Evolutionary conservation across 2,329 filamentous ascomycete genomes (phyloP), one percentile per base, ranked within the genome.

Genomic region (Phialemonium atrogriseum): DNA sequence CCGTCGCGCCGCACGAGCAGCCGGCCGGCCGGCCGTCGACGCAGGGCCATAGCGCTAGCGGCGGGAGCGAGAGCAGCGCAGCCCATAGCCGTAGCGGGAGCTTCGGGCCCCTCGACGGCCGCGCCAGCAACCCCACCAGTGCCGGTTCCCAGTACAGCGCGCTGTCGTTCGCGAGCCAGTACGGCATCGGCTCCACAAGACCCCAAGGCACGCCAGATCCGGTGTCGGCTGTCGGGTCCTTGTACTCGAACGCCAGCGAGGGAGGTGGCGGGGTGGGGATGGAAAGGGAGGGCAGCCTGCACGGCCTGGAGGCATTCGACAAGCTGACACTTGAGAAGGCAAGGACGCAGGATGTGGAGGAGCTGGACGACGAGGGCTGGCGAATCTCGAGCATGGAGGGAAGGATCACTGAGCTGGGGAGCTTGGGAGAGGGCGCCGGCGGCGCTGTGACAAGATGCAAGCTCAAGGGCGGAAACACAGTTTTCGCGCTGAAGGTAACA

Each of bases 291-390:
- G 76, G 76, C 44, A 93, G 85, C 50, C 70, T 84, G 56, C 83
- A 85, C 47, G 80, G 80, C 4, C 64, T 91, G 3, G 70, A 88
- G 38, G 78, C 76, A 3, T 77, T 95, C 36, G 86, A 93, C 43
- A 80, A 88, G 55, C 59, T 94, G 47, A 83, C 76, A 30, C 55
- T 91, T 27, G 87, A 94, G 44, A 87, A 81, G 56, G 86, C 86
- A 21, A 72, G 84, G 41, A 83, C 80, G 15, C 62, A 89, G 23
- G 91, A 98, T 55, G 89, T 94, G 4, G 89, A 95, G 48, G 89
- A 96, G 45, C 62, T 98, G 29, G 89, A 96, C 51, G 88, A 95
- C 48, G 84, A 94, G 41, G 87, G 86, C 13, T 98, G 91, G 91
- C 78, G 84, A 52, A 88, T 93, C 31, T 91, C 89, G 9, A 94